A percentile compares a stretch with the other conserved stretches of the same genome.
Evolutionary conservation across 225 moss, liverwort and hornwort species (phyloP).

Genomic region (Takakia lepidozioides): DNA sequence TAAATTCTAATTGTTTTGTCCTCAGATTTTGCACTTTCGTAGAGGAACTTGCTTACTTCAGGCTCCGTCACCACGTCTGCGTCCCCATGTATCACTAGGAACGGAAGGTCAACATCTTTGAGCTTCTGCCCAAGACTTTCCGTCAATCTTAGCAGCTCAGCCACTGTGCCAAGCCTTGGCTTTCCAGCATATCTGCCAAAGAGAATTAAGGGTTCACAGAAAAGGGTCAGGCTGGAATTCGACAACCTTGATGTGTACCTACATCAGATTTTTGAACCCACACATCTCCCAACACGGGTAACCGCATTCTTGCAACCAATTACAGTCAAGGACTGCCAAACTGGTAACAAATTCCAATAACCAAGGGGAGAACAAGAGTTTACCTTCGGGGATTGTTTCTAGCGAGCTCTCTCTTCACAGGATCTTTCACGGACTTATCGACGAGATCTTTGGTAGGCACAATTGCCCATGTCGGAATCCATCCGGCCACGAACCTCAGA

Average conservation of each 20-base stretch:
- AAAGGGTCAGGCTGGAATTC: too few relatives aligned
- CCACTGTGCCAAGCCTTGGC: slow-evolving; percentile 80
- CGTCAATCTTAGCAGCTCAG: slow-evolving; percentile 64
- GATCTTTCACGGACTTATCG: slow-evolving; percentile 70
- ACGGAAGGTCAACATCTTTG: slow-evolving; percentile 71
- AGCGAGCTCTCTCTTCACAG: slow-evolving; percentile 69
- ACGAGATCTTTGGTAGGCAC: slow-evolving; percentile 73
- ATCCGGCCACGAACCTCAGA: slow-evolving; percentile 42
- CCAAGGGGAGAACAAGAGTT: neutral
- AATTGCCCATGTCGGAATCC: slow-evolving; percentile 79
- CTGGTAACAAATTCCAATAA: too few relatives aligned
- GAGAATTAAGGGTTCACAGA: too few relatives aligned
- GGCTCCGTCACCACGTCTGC: slow-evolving; percentile 89
- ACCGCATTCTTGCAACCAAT: too few relatives aligned
- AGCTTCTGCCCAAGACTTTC: slow-evolving; percentile 55
- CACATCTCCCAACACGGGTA: too few relatives aligned
- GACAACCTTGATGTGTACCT: too few relatives aligned
- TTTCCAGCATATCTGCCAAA: slow-evolving; percentile 73
- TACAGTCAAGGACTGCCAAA: too few relatives aligned
- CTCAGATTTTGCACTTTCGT: slow-evolving; percentile 51
- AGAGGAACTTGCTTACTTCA: slow-evolving; percentile 66
- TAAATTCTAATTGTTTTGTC: slow-evolving; percentile 87
- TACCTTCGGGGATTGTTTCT: slow-evolving; percentile 65
- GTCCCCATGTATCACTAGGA: slow-evolving; percentile 82
- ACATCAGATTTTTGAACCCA: too few relatives aligned